Base-by-base conservation (phyloP, 148 eudicot genomes). In the Rhododendron kiyosumense region DNA sequence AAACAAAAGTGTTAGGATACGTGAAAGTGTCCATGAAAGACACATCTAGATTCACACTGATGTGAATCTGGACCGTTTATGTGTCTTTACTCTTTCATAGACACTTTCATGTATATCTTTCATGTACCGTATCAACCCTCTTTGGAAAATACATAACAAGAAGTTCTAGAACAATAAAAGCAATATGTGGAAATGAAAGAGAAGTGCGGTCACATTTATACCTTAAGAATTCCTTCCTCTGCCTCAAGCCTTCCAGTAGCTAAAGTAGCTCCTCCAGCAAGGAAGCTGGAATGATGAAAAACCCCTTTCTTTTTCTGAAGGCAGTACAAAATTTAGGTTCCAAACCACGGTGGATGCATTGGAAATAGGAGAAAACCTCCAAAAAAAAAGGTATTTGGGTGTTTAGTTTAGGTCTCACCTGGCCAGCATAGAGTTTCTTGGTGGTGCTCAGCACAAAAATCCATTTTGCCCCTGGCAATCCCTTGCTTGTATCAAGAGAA, bases 251-350 rank as follows among this genome's bases (percentile, higher is more conserved):
- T 91, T 84, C 99, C 99, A 85, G 99, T 97, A 89, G 99, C 98
- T 85, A 95, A 84, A 85, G 98, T 94, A 83, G 97, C 94, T 75
- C 97, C 99, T 79, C 99, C 99, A 81, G 99, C 99, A 52, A 96
- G 96, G 90, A 96, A 95, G 89, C 96, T 95, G 51, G 99, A 96
- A 90, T 96, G 99, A 88, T 96, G 99, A 89, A 96, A 96, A 49
- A 38, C 86, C 78, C 98, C 99, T 87, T 94, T 96, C 91, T 93
- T 94, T 88, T 96, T 96, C 99, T 96, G 93, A 73, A 78, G 7
- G 24, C 63, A 63, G 81, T 32, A 86, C 22, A 13, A 17, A 75
- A 74, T 81, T 46, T 78, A 87, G 79, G 32, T 57, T 51, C 84
- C 78, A 79, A 83, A 52, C 28, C 79, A 26, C 43, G 24, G 63